Base-by-base conservation (phyloP, 2,329 filamentous ascomycete species). In the Fusarium anguioides region DNA sequence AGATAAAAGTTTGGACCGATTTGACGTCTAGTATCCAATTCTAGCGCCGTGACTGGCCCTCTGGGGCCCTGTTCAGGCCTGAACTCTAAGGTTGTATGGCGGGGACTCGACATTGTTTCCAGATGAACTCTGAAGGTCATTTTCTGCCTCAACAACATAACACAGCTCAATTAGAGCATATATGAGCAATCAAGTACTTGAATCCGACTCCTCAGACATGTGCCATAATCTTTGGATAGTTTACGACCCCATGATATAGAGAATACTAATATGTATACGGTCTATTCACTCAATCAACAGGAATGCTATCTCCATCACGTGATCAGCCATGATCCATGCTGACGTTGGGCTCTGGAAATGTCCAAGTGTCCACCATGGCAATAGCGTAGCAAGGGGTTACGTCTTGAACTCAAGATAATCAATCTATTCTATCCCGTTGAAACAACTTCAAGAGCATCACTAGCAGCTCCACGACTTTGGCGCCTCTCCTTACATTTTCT, bases 41-140 rank as follows among this genome's bases (percentile, higher is more conserved):
- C 65, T 66, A 61, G 67, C 49, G 51, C 46, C 44, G 41, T 51
- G 53, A 53, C 49, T 51, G 42, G 27, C 29, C 54, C 54, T 47
- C 56, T 71, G 68, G n/a, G 49, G 35, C 24, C 55, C 52, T 49
- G 57, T 75, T 71, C 64, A 58, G 66, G 76, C 76, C 76, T 77
- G 74, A 78, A 74, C 71, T 76, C 70, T 78, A 72, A 77, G 75
- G 76, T 75, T 72, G 56, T 61, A 70, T 37, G 46, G 57, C 47
- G 46, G 63, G 52, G 48, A 55, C 57, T 20, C 17, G 17, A 48
- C 23, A 5, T 20, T 23, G 15, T n/a, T 8, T 44, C 36, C 18
- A 21, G 40, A 61, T 21, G 24, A 33, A 29, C 36, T 24, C 41
- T 47, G 42, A 44, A 37, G 24, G 27, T 42, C 26, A 12, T 8